phyloP scores from a whole-genome alignment of 306 rosid genomes.

The Rosa chinensis region DNA sequence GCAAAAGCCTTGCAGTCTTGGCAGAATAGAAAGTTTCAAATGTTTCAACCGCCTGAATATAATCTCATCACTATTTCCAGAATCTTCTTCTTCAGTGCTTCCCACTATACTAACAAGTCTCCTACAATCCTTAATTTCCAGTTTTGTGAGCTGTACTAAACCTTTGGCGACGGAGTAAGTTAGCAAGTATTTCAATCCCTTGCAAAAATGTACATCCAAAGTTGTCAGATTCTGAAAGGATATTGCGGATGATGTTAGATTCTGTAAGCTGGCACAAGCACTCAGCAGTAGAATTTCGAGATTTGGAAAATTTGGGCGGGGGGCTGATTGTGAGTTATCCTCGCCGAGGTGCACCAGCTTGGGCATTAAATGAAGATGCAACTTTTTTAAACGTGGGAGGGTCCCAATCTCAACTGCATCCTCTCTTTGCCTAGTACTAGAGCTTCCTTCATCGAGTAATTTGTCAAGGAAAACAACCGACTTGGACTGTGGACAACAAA shows the following conservation, averaged over 20 bases:
- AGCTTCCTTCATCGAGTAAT: neutral
- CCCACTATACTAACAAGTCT: neutral
- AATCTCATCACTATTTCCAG: neutral
- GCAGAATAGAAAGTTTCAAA: neutral
- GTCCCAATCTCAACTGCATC: neutral
- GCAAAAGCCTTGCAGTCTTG: neutral
- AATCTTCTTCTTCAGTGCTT: neutral
- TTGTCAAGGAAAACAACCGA: neutral
- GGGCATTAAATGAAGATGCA: rapidly evolving
- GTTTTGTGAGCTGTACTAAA: neutral
- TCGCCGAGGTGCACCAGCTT: neutral
- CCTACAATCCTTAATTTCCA: neutral
- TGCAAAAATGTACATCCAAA: rapidly evolving
- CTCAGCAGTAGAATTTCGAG: neutral
- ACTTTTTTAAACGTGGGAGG: neutral
- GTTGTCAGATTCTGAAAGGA: neutral
- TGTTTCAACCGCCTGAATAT: neutral
- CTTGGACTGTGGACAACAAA: neutral
- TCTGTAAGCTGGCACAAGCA: neutral
- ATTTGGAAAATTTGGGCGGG: neutral
- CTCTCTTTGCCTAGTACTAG: too few species aligned
- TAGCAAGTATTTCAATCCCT: neutral
- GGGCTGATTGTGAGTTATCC: neutral
- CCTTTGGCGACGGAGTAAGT: neutral
- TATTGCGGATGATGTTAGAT: neutral